Evolutionary conservation across 768 basidiomycete genomes (phyloP).

Genomic region (Suillus occidentalis): DNA sequence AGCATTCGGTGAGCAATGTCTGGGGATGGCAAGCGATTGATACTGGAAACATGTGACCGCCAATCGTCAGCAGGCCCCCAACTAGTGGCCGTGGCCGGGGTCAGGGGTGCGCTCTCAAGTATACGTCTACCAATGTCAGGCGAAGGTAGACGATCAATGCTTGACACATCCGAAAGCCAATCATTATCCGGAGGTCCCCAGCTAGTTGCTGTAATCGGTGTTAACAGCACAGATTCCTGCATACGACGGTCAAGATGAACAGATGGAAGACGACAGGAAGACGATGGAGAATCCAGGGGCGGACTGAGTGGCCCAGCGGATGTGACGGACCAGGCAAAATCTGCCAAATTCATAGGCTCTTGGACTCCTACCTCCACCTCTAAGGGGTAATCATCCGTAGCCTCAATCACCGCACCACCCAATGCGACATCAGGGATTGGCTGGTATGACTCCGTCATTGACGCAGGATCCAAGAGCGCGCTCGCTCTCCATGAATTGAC

Average conservation of each 20-base stretch:
- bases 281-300: conserved; percentile 39
- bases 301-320: conserved; percentile 61
- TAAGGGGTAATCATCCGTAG: conserved; percentile 26
- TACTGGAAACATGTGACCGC: conserved; percentile 33
- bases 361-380: conserved; percentile 18
- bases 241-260: conserved; percentile 55
- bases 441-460: conserved; percentile 39
- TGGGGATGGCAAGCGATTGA: conserved; percentile 48
- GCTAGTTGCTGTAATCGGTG: conserved; percentile 45
- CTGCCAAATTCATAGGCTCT: conserved; percentile 51
- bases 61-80: conserved; percentile 51
- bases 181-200: conserved; percentile 53
- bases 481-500: conserved; percentile 69
- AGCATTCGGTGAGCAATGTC: conserved; percentile 56
- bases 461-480: conserved; percentile 49
- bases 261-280: conserved; percentile 46
- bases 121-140: conserved; percentile 61
- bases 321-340: conserved; percentile 70
- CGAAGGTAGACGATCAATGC: conserved; percentile 44
- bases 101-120: conserved; percentile 11
- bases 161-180: conserved; percentile 35
- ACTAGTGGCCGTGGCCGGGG: conserved; percentile 48
- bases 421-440: conserved; percentile 14
- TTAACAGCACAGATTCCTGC: conserved; percentile 57
- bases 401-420: conserved; percentile 14